Evolutionary conservation across 208 protist genomes (phyloP).

Genomic region (Angomonas ambiguus): DNA sequence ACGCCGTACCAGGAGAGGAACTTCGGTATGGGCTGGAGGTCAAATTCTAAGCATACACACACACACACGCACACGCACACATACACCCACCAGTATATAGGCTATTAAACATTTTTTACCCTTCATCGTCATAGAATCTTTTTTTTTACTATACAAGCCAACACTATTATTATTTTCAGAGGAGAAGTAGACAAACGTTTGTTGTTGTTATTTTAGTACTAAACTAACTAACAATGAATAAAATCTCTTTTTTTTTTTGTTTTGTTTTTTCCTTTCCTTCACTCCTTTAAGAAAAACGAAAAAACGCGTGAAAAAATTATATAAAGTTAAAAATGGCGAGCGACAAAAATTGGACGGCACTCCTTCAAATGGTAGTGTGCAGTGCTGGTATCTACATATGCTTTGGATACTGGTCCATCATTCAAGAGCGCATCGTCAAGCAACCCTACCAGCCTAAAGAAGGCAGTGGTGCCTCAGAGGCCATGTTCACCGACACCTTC

Average conservation of each 20-base stretch:
- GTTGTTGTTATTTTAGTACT: too few relatives aligned
- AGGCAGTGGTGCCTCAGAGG: background rate
- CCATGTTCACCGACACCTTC: conserved; percentile 33
- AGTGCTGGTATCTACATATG: conserved; percentile 73
- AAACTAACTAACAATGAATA: too few relatives aligned
- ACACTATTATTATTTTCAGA: background rate
- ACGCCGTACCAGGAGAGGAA: conserved; percentile 36
- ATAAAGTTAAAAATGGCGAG: conserved; percentile 1
- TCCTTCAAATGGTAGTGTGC: conserved; percentile 59
- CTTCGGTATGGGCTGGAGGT: conserved; percentile 70
- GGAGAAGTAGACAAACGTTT: background rate
- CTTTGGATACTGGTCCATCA: conserved; percentile 81
- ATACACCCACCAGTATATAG: background rate
- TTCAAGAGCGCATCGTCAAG: conserved; percentile 74
- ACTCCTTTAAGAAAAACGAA: background rate
- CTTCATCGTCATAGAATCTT: conserved; percentile 5
- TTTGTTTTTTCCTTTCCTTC: conserved; percentile 9
- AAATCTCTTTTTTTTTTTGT: conserved; percentile 11
- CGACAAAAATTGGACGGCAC: conserved; percentile 14
- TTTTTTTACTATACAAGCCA: background rate
- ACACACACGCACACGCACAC: background rate
- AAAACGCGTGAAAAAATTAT: background rate
- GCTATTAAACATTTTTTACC: background rate
- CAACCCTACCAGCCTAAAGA: conserved; percentile 39
- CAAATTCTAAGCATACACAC: conserved; percentile 32